Evolutionary conservation across 345 rosid genomes (phyloP).

Genomic region (Arabidopsis suecica): DNA sequence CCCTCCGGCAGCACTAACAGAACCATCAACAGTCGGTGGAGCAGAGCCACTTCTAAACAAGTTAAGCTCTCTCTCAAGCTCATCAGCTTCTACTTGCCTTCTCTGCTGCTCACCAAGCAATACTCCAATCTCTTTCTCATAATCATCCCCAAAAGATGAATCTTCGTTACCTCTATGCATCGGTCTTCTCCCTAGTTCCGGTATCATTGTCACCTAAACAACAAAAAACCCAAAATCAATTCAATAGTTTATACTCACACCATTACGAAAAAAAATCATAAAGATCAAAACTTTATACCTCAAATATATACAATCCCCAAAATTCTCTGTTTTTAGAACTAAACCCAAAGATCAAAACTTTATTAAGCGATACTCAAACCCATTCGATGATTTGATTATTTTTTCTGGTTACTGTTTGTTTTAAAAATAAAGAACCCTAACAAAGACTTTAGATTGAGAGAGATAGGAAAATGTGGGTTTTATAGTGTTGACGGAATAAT

Average conservation of each 20-base stretch:
- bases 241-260: background rate
- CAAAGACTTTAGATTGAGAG: constrained; percentile 32
- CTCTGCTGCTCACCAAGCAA: constrained; percentile 62
- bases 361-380: constrained; percentile 37
- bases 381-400: constrained; percentile 8
- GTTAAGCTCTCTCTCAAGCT: constrained; percentile 72
- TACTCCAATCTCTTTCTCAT: constrained; percentile 71
- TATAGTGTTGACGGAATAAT: constrained; percentile 59
- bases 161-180: constrained; percentile 74
- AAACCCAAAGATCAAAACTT: constrained; percentile 52
- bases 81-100: constrained; percentile 61
- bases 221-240: constrained; percentile 30
- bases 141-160: constrained; percentile 66
- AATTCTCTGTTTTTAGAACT: constrained; percentile 33
- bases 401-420: constrained; percentile 21
- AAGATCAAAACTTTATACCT: constrained; percentile 45
- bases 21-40: constrained; percentile 92
- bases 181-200: constrained; percentile 66
- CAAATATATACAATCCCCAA: constrained; percentile 48
- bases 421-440: constrained; percentile 27
- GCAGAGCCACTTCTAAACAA: constrained; percentile 91
- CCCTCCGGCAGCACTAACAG: constrained; percentile 73
- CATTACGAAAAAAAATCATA: constrained; percentile 23
- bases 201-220: constrained; percentile 54
- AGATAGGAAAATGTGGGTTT: constrained; percentile 25